Base-by-base conservation (phyloP, 768 basidiomycete species). In the Trametes maxima region DNA sequence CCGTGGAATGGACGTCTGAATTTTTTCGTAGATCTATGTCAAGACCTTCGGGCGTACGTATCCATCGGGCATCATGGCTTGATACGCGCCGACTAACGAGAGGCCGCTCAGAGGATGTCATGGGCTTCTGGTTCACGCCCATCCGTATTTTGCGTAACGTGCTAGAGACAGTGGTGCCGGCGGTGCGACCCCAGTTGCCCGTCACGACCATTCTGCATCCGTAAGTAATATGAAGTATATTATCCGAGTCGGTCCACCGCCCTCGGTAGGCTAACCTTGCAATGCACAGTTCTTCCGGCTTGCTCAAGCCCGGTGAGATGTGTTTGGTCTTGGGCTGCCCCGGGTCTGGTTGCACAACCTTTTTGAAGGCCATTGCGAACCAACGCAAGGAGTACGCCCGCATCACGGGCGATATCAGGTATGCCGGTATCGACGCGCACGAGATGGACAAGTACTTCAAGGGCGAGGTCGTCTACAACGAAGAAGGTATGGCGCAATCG, bases 281-380 rank as follows among this genome's bases (percentile, higher is more conserved):
- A 37, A 17, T 8, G 28, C 8, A 60, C 57, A 86, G 86, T 63
- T 82, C 83, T 22, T 86, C 85, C 7, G 92, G 91, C 43, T 77
- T 86, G 17, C 74, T 92, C 42, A 86, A 89, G 63, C 84, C 90
- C 0, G 87, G 92, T 17, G 88, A 95, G 78, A 94, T 95, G 92
- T 88, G 91, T 69, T 81, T 94, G 6, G 91, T 90, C 21, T 78
- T 91, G 13, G 93, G 93, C n/a, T 87, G 90, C 56, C 93, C 93
- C 4, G 90, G 89, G 0, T 82, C 90, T 4, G 94, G 94, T 36
- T 95, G 94, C 71, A 85, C 88, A 0, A 90, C 94, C 0, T 94
- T 96, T 76, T 79, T 96, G 22, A 94, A 92, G 74, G 74, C 86
- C 0, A 87, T 96, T 60, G 83, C 94, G 21, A 94, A 95, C 70